A percentile compares a stretch with the other conserved stretches of the same genome.
Evolutionary conservation across 192 early-diverging fungal species (phyloP).

Genomic region (Backusella australiensis): DNA sequence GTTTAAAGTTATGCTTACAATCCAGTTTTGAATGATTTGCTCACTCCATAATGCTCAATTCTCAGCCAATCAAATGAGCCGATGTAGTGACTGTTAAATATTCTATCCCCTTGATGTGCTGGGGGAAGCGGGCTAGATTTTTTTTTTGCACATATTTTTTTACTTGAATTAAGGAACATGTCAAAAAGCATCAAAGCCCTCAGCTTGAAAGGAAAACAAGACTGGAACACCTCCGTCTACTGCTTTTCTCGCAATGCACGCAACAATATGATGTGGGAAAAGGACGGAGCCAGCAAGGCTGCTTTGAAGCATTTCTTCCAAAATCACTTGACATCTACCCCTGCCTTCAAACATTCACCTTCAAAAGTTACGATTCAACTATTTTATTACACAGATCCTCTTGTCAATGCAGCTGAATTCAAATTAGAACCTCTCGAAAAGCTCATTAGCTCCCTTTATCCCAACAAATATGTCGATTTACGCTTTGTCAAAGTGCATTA

Average conservation of each 20-base stretch:
- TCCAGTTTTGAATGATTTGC: too few relatives aligned
- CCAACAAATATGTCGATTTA: slow-evolving; percentile 37
- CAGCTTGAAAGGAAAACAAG: slow-evolving; percentile 35
- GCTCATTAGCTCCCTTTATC: slow-evolving; percentile 31
- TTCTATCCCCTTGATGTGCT: not conserved
- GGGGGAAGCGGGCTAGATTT: not conserved
- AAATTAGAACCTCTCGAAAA: slow-evolving; percentile 36
- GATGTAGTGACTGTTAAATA: not conserved
- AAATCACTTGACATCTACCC: slow-evolving; percentile 37
- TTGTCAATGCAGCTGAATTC: slow-evolving; percentile 20
- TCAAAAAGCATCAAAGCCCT: slow-evolving; percentile 40
- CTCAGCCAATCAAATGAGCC: not conserved
- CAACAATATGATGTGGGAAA: slow-evolving; percentile 40
- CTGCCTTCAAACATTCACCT: slow-evolving; percentile 38
- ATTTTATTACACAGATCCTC: slow-evolving; percentile 39
- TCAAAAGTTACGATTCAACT: slow-evolving; percentile 37
- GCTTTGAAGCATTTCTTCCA: slow-evolving; percentile 40
- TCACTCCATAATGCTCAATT: not conserved
- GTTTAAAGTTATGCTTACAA: too few relatives aligned
- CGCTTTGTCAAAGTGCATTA: slow-evolving; percentile 33
- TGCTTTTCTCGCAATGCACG: slow-evolving; percentile 36
- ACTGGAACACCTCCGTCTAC: slow-evolving; percentile 39
- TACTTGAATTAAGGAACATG: slow-evolving; percentile 18
- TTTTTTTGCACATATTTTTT: slow-evolving; percentile 6
- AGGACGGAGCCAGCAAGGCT: slow-evolving; percentile 31